A percentile compares a stretch with the other conserved stretches of the same genome.
phyloP scores from a whole-genome alignment of 352 stramenopile species.

The Phytophthora macrochlamydospora region DNA sequence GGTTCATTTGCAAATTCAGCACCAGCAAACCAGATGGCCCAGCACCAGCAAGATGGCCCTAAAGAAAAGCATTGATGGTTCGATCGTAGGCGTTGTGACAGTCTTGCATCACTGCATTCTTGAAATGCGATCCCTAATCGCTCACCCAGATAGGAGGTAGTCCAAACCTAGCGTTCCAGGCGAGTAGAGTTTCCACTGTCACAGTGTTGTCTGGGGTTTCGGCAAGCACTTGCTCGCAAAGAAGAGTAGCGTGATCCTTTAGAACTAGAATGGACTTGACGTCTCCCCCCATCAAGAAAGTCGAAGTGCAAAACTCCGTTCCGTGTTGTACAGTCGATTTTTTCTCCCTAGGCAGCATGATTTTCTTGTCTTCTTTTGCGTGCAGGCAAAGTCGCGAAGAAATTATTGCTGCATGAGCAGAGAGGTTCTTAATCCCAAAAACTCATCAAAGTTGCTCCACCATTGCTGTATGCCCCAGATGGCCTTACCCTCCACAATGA shows the following conservation, averaged over 20 bases:
- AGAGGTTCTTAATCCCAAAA: no score
- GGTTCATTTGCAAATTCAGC: no score
- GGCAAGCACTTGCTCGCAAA: slow-evolving; percentile 2
- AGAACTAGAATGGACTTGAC: background rate
- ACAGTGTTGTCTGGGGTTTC: slow-evolving; percentile 8
- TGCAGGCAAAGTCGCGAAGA: no score
- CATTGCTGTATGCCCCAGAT: no score
- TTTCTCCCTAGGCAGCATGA: no score
- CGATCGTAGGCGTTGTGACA: background rate
- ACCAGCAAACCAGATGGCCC: no score
- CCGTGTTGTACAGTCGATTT: background rate
- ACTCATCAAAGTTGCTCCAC: no score
- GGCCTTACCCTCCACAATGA: no score
- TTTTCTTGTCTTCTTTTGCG: no score
- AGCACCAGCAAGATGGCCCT: no score
- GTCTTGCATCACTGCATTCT: background rate
- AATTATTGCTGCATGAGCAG: no score
- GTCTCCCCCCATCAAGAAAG: background rate
- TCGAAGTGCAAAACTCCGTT: background rate
- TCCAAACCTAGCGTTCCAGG: slow-evolving; percentile 4
- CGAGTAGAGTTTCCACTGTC: slow-evolving; percentile 1
- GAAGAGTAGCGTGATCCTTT: slow-evolving; percentile 2
- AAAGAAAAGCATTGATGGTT: background rate
- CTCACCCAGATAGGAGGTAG: background rate
- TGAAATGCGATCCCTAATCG: background rate